Conservation (phyloP, 2,329 filamentous ascomycete species). For the Anisogramma anomala region DNA sequence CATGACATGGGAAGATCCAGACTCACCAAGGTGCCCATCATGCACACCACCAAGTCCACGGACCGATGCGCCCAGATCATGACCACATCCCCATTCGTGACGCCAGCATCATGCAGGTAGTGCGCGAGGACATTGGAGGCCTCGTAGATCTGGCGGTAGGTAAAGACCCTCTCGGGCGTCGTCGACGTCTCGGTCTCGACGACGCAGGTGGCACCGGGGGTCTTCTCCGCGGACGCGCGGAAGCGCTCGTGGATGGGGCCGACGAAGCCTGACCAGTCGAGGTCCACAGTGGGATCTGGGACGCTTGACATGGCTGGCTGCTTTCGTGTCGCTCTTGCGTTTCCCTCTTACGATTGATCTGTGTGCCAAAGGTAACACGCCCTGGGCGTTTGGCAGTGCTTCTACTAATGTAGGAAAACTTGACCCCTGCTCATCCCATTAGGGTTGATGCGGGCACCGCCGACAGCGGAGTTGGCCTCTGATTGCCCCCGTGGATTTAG, state of each 20-base stretch:
- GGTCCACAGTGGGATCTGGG: slow-evolving; percentile 55
- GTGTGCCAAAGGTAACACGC: too few species aligned
- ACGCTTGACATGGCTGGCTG: slow-evolving; percentile 19
- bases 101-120: slow-evolving; percentile 61
- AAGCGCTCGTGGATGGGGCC: slow-evolving; percentile 64
- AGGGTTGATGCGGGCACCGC: too few species aligned
- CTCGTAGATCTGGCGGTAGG: slow-evolving; percentile 78
- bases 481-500: too few species aligned
- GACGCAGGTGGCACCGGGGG: slow-evolving; percentile 50
- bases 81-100: slow-evolving; percentile 73
- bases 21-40: slow-evolving; percentile 54
- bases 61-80: slow-evolving; percentile 83
- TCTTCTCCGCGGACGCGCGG: slow-evolving; percentile 48
- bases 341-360: too few species aligned
- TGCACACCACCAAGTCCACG: slow-evolving; percentile 54
- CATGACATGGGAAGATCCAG: too few species aligned
- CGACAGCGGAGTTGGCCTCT: too few species aligned
- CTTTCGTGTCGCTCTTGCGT: too few species aligned
- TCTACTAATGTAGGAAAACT: too few species aligned
- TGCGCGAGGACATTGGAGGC: slow-evolving; percentile 71
- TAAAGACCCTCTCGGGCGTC: slow-evolving; percentile 56
- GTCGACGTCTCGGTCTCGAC: slow-evolving; percentile 35
- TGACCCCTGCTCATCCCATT: too few species aligned
- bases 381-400: too few species aligned
- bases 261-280: slow-evolving; percentile 54